Evolutionary conservation across 192 early-diverging fungal species (phyloP), one percentile per base, ranked within the genome.

Genomic region (Phycomyces blakesleeanus): DNA sequence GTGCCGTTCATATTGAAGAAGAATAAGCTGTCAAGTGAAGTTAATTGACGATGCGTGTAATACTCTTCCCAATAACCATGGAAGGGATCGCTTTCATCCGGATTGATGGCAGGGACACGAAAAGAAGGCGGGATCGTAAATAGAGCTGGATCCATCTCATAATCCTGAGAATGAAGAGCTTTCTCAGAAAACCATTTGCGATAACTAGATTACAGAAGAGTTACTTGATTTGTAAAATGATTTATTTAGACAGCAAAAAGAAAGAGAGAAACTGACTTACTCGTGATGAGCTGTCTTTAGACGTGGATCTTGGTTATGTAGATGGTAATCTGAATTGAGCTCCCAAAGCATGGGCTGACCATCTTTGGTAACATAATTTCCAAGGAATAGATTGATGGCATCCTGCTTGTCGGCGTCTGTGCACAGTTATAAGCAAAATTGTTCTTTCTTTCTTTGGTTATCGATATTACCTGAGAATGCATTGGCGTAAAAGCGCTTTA

Each of bases 381-480:
- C 92, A 29, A 98, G 71, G 69, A 97, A 96, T 24, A 89, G 73
- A 51, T 95, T 95, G 60, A 98, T 97, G 0, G 95, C 90, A 67
- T 93, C 93, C 57, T 99, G 97, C 65, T 97, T 96, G 71, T 99
- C 97, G 44, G 91, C 88, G 78, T 99, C 97, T 85, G 67, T 44
- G 21, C 55, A 55, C 53, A 34, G 29, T n/a, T n/a, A n/a, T n/a
- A n/a, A n/a, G n/a, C n/a, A n/a, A n/a, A n/a, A n/a, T 41, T 41
- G 40, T 41, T 41, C 8, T 41, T 41, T 6, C 40, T 41, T 6
- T 41, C 18, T 11, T 47, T 47, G 11, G 44, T 47, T 24, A 15
- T 9, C 25, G 7, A 21, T 7, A 71, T 22, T 76, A 88, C 89
- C 89, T 21, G 89, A 85, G 72, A 99, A 93, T 25, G 92, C 90